Conservation (phyloP, 202 grass and related monocot species). For the Hordeum pubiflorum region DNA sequence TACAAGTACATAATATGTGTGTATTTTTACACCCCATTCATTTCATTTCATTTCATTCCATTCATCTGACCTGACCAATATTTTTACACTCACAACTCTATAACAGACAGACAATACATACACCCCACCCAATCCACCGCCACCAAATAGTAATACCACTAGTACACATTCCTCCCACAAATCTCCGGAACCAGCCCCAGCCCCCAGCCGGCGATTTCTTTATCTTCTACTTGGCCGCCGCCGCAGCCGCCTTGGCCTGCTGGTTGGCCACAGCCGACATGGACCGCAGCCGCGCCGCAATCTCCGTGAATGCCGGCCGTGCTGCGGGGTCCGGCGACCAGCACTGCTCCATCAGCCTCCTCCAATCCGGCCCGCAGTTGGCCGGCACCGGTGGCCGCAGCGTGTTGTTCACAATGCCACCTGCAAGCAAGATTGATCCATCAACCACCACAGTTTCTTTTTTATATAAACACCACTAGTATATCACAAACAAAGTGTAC, state of each 20-base stretch:
- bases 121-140: too few relatives aligned
- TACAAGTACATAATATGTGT: too few relatives aligned
- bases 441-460: not conserved
- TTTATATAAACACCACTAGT: too few relatives aligned
- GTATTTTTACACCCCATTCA: too few relatives aligned
- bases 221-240: not conserved
- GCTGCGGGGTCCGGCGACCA: constrained; percentile 76
- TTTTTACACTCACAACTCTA: too few relatives aligned
- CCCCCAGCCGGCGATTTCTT: not conserved
- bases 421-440: not conserved
- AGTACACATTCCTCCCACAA: not conserved
- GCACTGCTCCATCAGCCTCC: constrained; percentile 84
- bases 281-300: constrained; percentile 55
- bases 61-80: too few relatives aligned
- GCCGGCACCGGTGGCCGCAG: constrained; percentile 65
- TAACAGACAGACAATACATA: too few relatives aligned
- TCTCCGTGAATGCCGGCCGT: constrained; percentile 77
- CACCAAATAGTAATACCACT: not conserved
- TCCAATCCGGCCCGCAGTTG: constrained; percentile 70
- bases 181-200: not conserved
- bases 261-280: constrained; percentile 67
- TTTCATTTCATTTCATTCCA: too few relatives aligned
- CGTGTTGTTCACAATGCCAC: constrained; percentile 95
- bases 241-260: constrained; percentile 1
- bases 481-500: too few relatives aligned